Base-by-base conservation (phyloP, 2,329 filamentous ascomycete species). In the Penicillium sp. region DNA sequence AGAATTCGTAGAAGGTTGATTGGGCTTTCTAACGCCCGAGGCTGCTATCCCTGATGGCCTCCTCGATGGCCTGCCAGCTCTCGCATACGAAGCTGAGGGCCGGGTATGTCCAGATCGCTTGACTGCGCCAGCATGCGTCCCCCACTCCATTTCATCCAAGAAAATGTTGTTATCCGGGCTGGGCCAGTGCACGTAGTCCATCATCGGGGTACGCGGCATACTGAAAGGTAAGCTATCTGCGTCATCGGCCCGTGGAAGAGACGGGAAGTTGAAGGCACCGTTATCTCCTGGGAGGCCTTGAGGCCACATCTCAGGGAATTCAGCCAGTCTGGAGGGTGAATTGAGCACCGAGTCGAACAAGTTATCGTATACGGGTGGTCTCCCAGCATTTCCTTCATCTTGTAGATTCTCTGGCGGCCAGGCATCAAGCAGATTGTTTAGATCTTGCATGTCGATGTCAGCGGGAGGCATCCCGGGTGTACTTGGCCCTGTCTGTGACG, bases 261-360 rank as follows among this genome's bases (percentile, higher is more conserved):
- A 20, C 8, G 56, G 56, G 50, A 59, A 59, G 6, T 54, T 51
- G 35, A 59, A 43, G 44, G 47, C 54, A 12, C 54, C 56, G 23
- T 54, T 51, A 2, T 45, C 25, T 6, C n/a, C 12, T n/a, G 56
- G 56, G 11, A 26, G 14, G 25, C 54, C 56, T 2, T 51, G 35
- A 3, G 50, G 54, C 56, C 56, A 59, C 20, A 57, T 23, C 1
- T 49, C 47, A 2, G 50, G 22, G 22, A 20, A n/a, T 5, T 12
- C 20, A 14, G 23, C 22, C 6, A 59, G 27, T 35, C 42, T 51
- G 37, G 23, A 31, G 18, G 54, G 54, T 20, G 37, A 35, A 2
- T 57, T 27, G 18, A 49, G 29, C 35, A 59, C 51, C 2, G 54
- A 56, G 6, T 42, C 9, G 14, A 43, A 49, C 14, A 43, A 11